Percentiles rank a stretch among this genome's conserved stretches.
Conservation (phyloP, 306 rosid genomes). For the Purshia tridentata region DNA sequence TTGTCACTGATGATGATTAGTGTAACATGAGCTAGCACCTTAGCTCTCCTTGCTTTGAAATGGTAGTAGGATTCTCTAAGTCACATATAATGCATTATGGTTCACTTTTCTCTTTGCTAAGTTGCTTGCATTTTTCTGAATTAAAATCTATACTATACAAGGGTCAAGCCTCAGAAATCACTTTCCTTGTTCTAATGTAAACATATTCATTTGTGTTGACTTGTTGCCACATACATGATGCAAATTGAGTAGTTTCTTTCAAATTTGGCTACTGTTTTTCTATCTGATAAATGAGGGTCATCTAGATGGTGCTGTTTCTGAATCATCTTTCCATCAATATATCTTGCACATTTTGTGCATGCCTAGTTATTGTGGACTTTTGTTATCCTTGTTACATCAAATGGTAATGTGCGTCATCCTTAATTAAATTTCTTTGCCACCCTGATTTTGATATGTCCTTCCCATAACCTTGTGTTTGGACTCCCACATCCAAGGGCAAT, state of each 20-base stretch:
- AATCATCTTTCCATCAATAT: no score
- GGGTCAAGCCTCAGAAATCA: neutral
- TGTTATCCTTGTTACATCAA: no score
- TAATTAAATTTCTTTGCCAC: neutral
- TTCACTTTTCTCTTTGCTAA: neutral
- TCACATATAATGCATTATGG: neutral
- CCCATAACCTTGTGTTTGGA: neutral
- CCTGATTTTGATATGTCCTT: neutral
- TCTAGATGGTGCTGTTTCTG: no score
- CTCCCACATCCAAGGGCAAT: neutral
- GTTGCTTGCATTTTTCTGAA: neutral
- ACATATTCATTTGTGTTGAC: neutral
- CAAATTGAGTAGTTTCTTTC: neutral
- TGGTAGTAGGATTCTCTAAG: neutral
- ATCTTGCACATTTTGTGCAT: no score
- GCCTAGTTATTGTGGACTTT: no score
- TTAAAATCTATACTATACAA: neutral
- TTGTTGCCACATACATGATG: neutral
- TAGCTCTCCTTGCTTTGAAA: neutral
- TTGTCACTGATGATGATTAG: no score
- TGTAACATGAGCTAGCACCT: no score
- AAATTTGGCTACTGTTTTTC: no score
- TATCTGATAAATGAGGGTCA: no score
- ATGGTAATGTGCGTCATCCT: no score
- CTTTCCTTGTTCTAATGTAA: neutral